phyloP scores from a whole-genome alignment of 2,329 filamentous ascomycete genomes.

The Calonectria pseudoturangicola region DNA sequence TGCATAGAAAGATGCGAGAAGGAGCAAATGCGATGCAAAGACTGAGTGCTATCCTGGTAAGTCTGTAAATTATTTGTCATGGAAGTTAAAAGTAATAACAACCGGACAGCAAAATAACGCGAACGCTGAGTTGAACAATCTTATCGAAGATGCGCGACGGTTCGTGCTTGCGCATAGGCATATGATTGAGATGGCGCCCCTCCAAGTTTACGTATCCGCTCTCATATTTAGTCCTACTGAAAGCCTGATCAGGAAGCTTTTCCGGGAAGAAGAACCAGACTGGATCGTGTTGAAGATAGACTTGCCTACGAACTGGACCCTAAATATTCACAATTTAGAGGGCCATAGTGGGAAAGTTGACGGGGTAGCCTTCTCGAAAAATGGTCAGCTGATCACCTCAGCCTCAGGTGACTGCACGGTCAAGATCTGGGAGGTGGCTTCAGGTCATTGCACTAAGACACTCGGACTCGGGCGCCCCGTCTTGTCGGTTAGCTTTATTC shows the following conservation, averaged over 20 bases:
- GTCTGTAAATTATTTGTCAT: too few relatives aligned
- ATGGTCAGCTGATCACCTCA: neutral
- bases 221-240: constrained; percentile 28
- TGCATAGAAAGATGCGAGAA: constrained; percentile 49
- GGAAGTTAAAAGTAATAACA: neutral
- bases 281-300: neutral
- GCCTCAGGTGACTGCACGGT: neutral
- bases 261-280: neutral
- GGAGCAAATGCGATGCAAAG: neutral
- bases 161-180: neutral
- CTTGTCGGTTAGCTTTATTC: neutral
- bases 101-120: neutral
- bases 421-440: neutral
- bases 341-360: neutral
- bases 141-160: constrained; percentile 15
- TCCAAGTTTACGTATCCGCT: constrained; percentile 35
- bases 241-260: constrained; percentile 23
- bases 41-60: neutral
- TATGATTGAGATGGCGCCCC: neutral
- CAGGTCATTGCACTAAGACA: neutral
- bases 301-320: neutral
- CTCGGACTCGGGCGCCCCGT: neutral
- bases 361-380: neutral
- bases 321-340: neutral
- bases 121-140: neutral